Conservation (phyloP, 306 rosid genomes). For the Begonia loranthoides region DNA sequence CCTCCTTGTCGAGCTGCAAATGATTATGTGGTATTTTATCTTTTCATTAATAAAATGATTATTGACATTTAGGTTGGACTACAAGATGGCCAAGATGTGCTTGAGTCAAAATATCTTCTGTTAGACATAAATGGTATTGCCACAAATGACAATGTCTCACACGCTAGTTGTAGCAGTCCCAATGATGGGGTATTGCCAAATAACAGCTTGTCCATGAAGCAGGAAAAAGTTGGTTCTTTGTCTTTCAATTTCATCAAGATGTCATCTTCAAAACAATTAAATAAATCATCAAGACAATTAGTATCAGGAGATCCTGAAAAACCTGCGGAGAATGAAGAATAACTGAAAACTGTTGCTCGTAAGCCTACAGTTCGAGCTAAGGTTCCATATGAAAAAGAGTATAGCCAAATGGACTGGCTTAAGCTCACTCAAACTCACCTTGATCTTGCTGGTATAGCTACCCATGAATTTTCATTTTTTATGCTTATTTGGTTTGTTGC, state of each 20-base stretch:
- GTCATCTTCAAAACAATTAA: conserved; percentile 22
- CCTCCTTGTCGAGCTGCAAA: not conserved
- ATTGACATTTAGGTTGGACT: conserved; percentile 36
- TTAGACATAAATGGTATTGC: conserved; percentile 39
- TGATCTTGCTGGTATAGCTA: conserved; percentile 71
- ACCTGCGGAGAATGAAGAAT: conserved; percentile 10
- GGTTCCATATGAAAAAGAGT: conserved; percentile 93
- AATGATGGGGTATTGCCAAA: conserved; percentile 16
- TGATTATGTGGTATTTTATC: not conserved
- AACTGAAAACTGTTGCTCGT: conserved; percentile 18
- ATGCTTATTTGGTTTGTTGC: not conserved
- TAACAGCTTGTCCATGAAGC: conserved; percentile 23
- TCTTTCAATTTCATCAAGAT: conserved; percentile 48
- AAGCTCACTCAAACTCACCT: conserved; percentile 84
- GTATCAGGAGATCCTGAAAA: conserved; percentile 20
- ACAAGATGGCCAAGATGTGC: conserved; percentile 25
- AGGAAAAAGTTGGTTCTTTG: conserved; percentile 62
- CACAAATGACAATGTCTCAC: conserved; percentile 29
- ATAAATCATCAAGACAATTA: conserved; percentile 10
- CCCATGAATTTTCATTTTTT: not conserved
- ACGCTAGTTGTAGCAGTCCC: conserved; percentile 15
- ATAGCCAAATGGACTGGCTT: conserved; percentile 97
- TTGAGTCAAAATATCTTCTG: too few species aligned
- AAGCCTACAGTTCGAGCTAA: conserved; percentile 59
- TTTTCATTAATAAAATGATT: not conserved